Evolutionary conservation across 2,329 filamentous ascomycete genomes (phyloP).

Genomic region (Huntiella abstrusa): DNA sequence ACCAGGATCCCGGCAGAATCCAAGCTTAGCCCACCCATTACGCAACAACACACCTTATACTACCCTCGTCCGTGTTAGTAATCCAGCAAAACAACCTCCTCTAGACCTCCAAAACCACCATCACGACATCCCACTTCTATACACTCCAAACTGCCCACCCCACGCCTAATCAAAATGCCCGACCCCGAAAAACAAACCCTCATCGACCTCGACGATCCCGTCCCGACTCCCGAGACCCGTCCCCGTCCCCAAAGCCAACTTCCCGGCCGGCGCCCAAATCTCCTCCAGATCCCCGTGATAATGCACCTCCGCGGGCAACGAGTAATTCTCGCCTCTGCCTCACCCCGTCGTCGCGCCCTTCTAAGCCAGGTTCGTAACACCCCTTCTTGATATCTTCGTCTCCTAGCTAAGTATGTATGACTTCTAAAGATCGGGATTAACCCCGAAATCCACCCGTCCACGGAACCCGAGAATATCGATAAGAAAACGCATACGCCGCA

Average conservation of each 20-base stretch:
- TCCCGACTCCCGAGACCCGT: not conserved
- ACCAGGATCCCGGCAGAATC: too few relatives aligned
- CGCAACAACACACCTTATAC: too few relatives aligned
- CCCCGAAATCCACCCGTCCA: slow-evolving; percentile 70
- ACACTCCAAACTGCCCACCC: too few relatives aligned
- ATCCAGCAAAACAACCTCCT: too few relatives aligned
- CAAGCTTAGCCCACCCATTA: too few relatives aligned
- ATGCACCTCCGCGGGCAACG: slow-evolving; percentile 57
- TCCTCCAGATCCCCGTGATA: slow-evolving; percentile 65
- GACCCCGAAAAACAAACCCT: slow-evolving; percentile 11
- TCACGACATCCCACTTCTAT: not conserved
- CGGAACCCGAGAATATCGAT: slow-evolving; percentile 66
- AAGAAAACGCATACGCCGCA: slow-evolving; percentile 57
- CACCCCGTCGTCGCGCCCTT: slow-evolving; percentile 66
- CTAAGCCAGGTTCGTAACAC: slow-evolving; percentile 41
- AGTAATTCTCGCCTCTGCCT: slow-evolving; percentile 78
- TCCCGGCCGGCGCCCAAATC: slow-evolving; percentile 35
- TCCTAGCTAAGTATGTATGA: too few relatives aligned
- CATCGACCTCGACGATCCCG: slow-evolving; percentile 5
- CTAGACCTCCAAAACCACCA: too few relatives aligned
- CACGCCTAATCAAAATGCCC: slow-evolving; percentile 1
- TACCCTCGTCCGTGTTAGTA: too few relatives aligned
- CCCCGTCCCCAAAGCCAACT: not conserved
- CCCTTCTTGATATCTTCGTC: slow-evolving; percentile 6
- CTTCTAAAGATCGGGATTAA: slow-evolving; percentile 54